Evolutionary conservation across 2,329 filamentous ascomycete genomes (phyloP), one percentile per base, ranked within the genome.

Genomic region (Aspergillus glaucus): DNA sequence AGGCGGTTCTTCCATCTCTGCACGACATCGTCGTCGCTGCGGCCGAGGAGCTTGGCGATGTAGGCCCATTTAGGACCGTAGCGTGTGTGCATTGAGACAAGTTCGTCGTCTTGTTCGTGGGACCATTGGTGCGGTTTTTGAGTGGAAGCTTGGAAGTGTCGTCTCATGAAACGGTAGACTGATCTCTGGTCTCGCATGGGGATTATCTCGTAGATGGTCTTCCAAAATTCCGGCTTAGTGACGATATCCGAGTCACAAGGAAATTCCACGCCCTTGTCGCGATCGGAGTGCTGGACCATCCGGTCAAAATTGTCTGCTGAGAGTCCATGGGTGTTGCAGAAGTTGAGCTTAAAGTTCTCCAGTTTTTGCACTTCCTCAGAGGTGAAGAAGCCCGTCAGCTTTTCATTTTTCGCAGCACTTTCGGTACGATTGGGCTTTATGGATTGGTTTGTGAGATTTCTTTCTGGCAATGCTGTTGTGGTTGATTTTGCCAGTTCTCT

Each of bases 1-100:
- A 74, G 61, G 39, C 62, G 63, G 47, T 73, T 72, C 46, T 69
- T 68, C 70, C 70, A 74, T 32, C 70, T 57, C 51, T 73, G 70
- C 4, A 64, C 64, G 17, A 73, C 70, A 50, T 72, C 67, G 47
- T 74, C 71, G 21, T 64, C 60, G 12, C 61, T 69, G 21, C 71
- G 62, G 6, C 64, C 67, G 32, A 74, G 49, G 6, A 66, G 47
- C 44, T 61, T 66, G 22, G 66, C 67, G 45, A 74, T 71, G 1
- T 60, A 54, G 4, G 63, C 60, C 52, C 58, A 73, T 53, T 68
- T 70, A 2, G 65, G 53, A 1, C 69, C 70, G 39, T 68, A 46
- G 17, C 59, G 45, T 6, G 53, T 48, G 41, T 62, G 50, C 6
- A 74, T 58, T 4, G 49, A 43, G 19, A 68, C 54, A 3, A 74